A percentile compares a stretch with the other conserved stretches of the same genome.
Evolutionary conservation across 768 basidiomycete genomes (phyloP).

Genomic region (Tricholoma furcatifolium): DNA sequence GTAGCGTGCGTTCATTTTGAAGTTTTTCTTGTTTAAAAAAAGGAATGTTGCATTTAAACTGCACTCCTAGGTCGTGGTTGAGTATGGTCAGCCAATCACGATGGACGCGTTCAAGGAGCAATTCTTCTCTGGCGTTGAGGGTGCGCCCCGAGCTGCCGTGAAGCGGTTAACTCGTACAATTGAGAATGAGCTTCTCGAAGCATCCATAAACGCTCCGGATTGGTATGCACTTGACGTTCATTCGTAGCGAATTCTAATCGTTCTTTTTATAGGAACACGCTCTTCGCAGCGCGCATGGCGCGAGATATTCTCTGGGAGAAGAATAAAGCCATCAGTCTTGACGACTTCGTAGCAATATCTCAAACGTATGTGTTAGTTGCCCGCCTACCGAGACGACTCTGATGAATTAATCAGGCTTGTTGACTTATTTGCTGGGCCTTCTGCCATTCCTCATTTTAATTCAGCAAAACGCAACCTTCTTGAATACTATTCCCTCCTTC

Average conservation of each 20-base stretch:
- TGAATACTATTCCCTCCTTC: conserved; percentile 85
- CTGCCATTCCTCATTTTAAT: conserved; percentile 57
- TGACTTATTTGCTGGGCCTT: conserved; percentile 78
- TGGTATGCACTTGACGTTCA: conserved; percentile 57
- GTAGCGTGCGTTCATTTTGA: conserved; percentile 57
- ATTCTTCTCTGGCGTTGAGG: conserved; percentile 70
- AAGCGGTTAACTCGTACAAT: conserved; percentile 82
- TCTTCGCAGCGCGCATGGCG: conserved; percentile 90
- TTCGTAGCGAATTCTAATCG: neutral
- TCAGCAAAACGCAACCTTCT: conserved; percentile 69
- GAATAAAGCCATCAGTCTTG: conserved; percentile 71
- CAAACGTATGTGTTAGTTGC: conserved; percentile 72
- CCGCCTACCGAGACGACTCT: conserved; percentile 9
- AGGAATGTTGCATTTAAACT: neutral
- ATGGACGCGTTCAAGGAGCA: conserved; percentile 74
- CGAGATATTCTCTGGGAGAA: conserved; percentile 90
- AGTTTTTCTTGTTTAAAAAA: conserved; percentile 19
- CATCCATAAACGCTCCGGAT: conserved; percentile 90
- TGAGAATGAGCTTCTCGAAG: conserved; percentile 64
- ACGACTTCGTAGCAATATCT: conserved; percentile 79
- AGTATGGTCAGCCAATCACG: conserved; percentile 82
- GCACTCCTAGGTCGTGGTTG: conserved; percentile 59
- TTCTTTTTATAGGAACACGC: conserved; percentile 73
- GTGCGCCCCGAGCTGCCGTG: conserved; percentile 72
- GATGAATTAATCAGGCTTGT: conserved; percentile 58